Evolutionary conservation across 306 rosid genomes (phyloP).

Genomic region (Fagus sylvatica): DNA sequence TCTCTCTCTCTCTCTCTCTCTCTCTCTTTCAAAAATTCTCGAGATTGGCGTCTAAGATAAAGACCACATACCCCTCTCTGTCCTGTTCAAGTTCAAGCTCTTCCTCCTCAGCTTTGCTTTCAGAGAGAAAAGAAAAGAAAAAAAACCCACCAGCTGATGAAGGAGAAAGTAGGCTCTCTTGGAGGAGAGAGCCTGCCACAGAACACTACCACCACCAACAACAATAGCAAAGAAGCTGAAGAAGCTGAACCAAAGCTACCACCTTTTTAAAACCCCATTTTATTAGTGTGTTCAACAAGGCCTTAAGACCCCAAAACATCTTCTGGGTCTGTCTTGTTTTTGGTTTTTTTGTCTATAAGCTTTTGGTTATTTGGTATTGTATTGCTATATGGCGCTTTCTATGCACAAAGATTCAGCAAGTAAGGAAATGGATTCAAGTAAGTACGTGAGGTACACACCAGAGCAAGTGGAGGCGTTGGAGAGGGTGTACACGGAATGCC

Average conservation of each 20-base stretch:
- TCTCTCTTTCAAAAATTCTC: conserved; percentile 34
- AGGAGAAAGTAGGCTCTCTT: conserved; percentile 96
- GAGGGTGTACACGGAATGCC: conserved; percentile 91
- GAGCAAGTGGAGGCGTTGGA: conserved; percentile 97
- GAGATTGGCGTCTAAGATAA: conserved; percentile 56
- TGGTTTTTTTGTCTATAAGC: neutral
- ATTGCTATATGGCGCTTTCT: conserved; percentile 61
- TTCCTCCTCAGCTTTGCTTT: conserved; percentile 12
- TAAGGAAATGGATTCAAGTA: conserved; percentile 76
- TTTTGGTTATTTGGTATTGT: neutral
- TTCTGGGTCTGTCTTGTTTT: conserved; percentile 9
- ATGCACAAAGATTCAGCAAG: conserved; percentile 64
- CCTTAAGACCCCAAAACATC: neutral
- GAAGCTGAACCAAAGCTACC: conserved; percentile 42
- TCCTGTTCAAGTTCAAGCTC: conserved; percentile 11
- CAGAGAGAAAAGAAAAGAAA: conserved; percentile 7
- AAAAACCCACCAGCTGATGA: conserved; percentile 51
- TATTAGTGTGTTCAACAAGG: neutral
- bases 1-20: neutral
- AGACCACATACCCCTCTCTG: conserved; percentile 29
- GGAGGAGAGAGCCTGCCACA: conserved; percentile 85
- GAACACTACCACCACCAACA: conserved; percentile 28
- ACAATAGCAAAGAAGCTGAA: conserved; percentile 34
- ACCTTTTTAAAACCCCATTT: conserved; percentile 17
- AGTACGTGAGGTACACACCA: conserved; percentile 93